Evolutionary conservation across 176 grass and related monocot species (phyloP), one percentile per base, ranked within the genome.

Genomic region (Musa acuminata): DNA sequence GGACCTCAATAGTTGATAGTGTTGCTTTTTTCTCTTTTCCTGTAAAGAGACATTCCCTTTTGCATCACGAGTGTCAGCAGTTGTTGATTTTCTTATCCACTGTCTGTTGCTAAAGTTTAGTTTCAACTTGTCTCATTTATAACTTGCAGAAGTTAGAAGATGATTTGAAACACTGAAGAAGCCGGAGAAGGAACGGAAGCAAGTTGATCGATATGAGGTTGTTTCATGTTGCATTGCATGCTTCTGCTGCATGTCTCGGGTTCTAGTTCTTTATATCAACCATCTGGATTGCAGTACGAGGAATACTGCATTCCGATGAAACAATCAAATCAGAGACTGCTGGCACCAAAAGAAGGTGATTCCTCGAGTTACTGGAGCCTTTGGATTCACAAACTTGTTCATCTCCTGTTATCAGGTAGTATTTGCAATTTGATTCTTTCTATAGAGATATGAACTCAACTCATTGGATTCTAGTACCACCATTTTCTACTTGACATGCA

Each of bases 271-370:
- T 2, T 21, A 54, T 14, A 1, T 13, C 11, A 35, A 11, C 49
- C 75, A 50, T 64, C 52, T 66, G 17, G 11, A 67, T 51, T 67
- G 27, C 59, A 97, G 93, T 80, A 92, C n/a, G 86, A 99, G 35
- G 85, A 81, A 80, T 91, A 94, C 77, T 73, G 68, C 2, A 80
- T 14, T 43, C 91, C 91, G 77, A 73, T 91, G 84, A 87, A 89
- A 76, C 73, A 89, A 81, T 94, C 90, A 25, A 92, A 99, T 16
- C 86, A 85, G 60, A 78, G 90, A 72, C 82, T 89, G 20, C 84
- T 99, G 21, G 81, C 90, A 53, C 80, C 93, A 90, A 55, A 90
- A 87, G 83, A 90, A 88, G 74, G 27, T 97, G 73, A 97, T 87
- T 74, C 87, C 90, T 10, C 88, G 90, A 69, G 85, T 90, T 62